Evolutionary conservation across 108 stramenopile species (phyloP), one percentile per base, ranked within the genome.

Genomic region (Aureococcus anophagefferens): DNA sequence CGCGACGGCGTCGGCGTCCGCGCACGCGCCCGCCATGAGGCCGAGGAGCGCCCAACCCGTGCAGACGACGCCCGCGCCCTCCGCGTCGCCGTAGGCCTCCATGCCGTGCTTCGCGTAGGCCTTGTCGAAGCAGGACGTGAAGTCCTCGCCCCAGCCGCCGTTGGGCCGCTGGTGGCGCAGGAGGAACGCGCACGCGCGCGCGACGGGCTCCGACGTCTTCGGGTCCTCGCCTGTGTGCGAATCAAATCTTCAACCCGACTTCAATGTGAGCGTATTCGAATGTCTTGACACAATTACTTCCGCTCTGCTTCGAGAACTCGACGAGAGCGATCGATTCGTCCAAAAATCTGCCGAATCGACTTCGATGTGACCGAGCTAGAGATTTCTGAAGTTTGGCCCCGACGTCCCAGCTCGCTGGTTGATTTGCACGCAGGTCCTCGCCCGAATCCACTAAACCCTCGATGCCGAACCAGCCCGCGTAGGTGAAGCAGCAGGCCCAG

Each of bases 101-200:
- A 93, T 93, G 33, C 93, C 94, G 45, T 87, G 82, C 44, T 76
- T 77, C 40, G 93, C 84, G 79, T 96, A 98, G 63, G 82, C 89
- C 81, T 98, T 98, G 81, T 96, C 90, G 72, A 94, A 95, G 72
- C 98, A 95, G 17, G 91, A 88, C 13, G 94, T 93, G 74, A 96
- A 98, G 67, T 91, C 92, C 83, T 99, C 98, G 34, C 98, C 98
- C 98, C 98, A 99, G 31, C 96, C 98, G 25, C 98, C 98, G 72
- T 99, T 97, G 14, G 83, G 70, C 64, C 90, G 80, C 74, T 96
- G 95, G 18, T 90, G 80, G 11, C 79, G 78, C 31, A 91, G 74
- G 0, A 93, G 72, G 78, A 89, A 92, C 32, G 77, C 46, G 36
- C 88, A 86, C 66, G 82, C 83, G 65, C 81, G 87, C 40, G 68